Percentiles rank a stretch among this genome's conserved stretches.
Conservation (phyloP, 1,139 yeast species). For the Lodderomyces parapsilosis region DNA sequence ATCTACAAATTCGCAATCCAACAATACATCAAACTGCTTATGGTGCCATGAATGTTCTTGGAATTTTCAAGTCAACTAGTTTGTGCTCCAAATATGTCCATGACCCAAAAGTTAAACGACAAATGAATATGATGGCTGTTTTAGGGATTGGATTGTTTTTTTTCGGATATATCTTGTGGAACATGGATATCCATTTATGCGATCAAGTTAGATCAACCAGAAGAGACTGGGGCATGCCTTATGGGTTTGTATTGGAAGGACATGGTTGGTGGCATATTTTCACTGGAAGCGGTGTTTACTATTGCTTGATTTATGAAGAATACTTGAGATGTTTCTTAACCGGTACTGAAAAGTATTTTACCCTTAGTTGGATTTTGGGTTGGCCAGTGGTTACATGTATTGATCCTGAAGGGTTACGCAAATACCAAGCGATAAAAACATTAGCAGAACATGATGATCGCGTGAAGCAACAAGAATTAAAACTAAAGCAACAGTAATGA, state of each 20-base stretch:
- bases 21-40: constrained; percentile 84
- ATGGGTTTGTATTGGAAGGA: constrained; percentile 84
- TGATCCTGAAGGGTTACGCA: constrained; percentile 30
- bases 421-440: constrained; percentile 19
- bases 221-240: constrained; percentile 74
- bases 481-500: background rate
- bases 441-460: constrained; percentile 21
- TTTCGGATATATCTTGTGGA: constrained; percentile 79
- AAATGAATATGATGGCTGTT: constrained; percentile 54
- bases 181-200: constrained; percentile 82
- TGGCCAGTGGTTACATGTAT: constrained; percentile 34
- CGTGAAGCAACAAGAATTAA: background rate
- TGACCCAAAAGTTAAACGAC: constrained; percentile 43
- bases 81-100: constrained; percentile 53
- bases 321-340: constrained; percentile 63
- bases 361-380: constrained; percentile 49
- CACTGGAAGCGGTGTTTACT: constrained; percentile 71
- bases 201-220: constrained; percentile 59
- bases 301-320: constrained; percentile 64
- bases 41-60: constrained; percentile 60
- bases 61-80: constrained; percentile 54
- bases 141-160: constrained; percentile 66
- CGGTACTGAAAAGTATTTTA: constrained; percentile 50
- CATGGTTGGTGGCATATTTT: constrained; percentile 99
- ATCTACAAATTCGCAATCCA: constrained; percentile 72